phyloP scores from a whole-genome alignment of 352 stramenopile species.

The Pythium scleroteichum region DNA sequence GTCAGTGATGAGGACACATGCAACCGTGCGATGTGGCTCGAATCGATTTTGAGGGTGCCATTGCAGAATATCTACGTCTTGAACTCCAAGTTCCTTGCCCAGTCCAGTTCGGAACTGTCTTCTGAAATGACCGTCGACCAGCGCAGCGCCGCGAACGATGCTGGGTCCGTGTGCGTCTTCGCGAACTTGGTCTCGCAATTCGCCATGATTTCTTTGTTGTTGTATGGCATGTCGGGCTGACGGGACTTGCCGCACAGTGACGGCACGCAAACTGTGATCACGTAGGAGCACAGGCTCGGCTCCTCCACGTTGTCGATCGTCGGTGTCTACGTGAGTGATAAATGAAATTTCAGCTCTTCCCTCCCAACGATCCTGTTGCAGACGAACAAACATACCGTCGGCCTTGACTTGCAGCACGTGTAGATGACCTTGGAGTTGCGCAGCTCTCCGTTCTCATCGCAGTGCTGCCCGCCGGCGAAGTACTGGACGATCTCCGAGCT shows the following conservation, averaged over 20 bases:
- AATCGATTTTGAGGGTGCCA: background rate
- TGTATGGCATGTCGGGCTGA: conserved; percentile 28
- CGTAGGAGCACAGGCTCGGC: conserved; percentile 76
- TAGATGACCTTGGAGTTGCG: conserved; percentile 77
- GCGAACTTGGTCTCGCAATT: conserved; percentile 63
- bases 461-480: conserved; percentile 76
- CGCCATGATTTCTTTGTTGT: conserved; percentile 40
- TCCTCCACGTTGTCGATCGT: conserved; percentile 81
- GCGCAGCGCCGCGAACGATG: conserved; percentile 66
- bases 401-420: conserved; percentile 72
- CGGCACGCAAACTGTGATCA: conserved; percentile 80
- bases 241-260: conserved; percentile 54
- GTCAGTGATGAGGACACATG: too few species aligned
- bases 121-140: conserved; percentile 83
- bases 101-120: conserved; percentile 86
- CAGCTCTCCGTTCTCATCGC: conserved; percentile 79
- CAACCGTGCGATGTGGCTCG: too few species aligned
- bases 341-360: too few species aligned
- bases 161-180: conserved; percentile 31
- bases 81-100: conserved; percentile 70
- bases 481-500: conserved; percentile 65
- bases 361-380: background rate
- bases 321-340: conserved; percentile 6
- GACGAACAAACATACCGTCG: conserved; percentile 26
- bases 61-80: conserved; percentile 32